Base-by-base conservation (phyloP, 768 basidiomycete species). In the Thelephora ganbajun region DNA sequence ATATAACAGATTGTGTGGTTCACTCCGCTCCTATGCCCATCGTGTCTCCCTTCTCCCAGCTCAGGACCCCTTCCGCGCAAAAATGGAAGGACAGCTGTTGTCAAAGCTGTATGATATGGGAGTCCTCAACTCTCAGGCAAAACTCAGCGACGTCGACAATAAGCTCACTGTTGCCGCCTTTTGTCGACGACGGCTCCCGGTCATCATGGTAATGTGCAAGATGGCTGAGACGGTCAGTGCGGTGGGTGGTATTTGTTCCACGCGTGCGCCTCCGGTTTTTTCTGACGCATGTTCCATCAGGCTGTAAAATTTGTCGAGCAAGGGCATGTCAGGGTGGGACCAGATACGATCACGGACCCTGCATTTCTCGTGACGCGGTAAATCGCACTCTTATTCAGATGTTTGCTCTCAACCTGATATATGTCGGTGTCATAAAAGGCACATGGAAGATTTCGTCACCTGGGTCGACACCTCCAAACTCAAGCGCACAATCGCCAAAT, bases 371-470 rank as follows among this genome's bases (percentile, higher is more conserved):
- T 99, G 50, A 94, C 90, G 35, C 72, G 88, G 87, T 80, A 55
- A 26, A 71, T 49, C 46, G 20, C 43, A 20, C 35, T 36, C 33
- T 36, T 5, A 18, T 44, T 20, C 45, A 34, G 48, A 3, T 49
- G 18, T 42, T 43, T 26, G 50, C 35, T 30, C 12, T 39, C 45
- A 9, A 3, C 30, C 18, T 51, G 50, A 50, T 43, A 53, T 19
- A 43, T 49, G 18, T 50, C 43, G 18, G 13, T 34, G 35, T 43
- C 30, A 18, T 33, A 22, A 19, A 49, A 88, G 94, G 57, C 86
- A 91, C 54, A 93, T 96, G 92, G 92, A 98, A 60, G 96, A 99
- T 72, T 99, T 93, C 65, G 90, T 98, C 41, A 99, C 96, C 33
- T 99, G 96, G 96, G 93, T 98, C 18, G 93, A 97, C 60, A 90